A percentile compares a stretch with the other conserved stretches of the same genome.
These are phyloP conservation scores for Arthrobotrys megalospora DNA, from an alignment of 2,329 filamentous ascomycete genomes.

Conservation along the genomic window DNA sequence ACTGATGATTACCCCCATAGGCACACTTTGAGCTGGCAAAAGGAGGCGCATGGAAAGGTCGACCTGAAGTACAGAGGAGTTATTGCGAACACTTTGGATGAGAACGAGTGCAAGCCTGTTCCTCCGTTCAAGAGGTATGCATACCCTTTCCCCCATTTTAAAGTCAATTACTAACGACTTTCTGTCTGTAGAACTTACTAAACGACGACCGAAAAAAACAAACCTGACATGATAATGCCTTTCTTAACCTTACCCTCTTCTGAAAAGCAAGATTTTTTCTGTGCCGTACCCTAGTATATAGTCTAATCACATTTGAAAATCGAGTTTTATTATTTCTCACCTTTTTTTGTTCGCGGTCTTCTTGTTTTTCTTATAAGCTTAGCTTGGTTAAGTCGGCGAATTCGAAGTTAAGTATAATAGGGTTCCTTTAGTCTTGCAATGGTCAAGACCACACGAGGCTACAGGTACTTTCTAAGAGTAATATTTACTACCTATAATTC, in stretches of 20 bases:
- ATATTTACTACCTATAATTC: no score
- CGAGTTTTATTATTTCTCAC: neutral
- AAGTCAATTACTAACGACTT: neutral
- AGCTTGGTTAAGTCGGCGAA: neutral
- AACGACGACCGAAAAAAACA: slow-evolving; percentile 22
- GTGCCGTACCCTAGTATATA: slow-evolving; percentile 46
- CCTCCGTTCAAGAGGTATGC: slow-evolving; percentile 92
- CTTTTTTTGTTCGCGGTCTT: neutral
- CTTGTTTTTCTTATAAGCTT: neutral
- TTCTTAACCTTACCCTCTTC: neutral
- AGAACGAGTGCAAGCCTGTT: slow-evolving; percentile 95
- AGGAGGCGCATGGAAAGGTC: slow-evolving; percentile 87
- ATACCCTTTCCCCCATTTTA: neutral
- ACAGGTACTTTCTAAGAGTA: no score
- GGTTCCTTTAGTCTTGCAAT: no score
- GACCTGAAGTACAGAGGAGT: slow-evolving; percentile 90
- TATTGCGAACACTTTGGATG: slow-evolving; percentile 85
- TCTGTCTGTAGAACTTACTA: slow-evolving; percentile 47
- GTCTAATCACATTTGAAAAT: slow-evolving; percentile 27
- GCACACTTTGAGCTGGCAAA: slow-evolving; percentile 97
- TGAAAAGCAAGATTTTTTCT: slow-evolving; percentile 16
- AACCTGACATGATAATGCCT: slow-evolving; percentile 30
- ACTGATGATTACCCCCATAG: slow-evolving; percentile 72
- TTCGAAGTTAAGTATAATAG: no score
- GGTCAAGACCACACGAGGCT: no score